Conservation (phyloP, 2,329 filamentous ascomycete species). For the Fusarium sororula region DNA sequence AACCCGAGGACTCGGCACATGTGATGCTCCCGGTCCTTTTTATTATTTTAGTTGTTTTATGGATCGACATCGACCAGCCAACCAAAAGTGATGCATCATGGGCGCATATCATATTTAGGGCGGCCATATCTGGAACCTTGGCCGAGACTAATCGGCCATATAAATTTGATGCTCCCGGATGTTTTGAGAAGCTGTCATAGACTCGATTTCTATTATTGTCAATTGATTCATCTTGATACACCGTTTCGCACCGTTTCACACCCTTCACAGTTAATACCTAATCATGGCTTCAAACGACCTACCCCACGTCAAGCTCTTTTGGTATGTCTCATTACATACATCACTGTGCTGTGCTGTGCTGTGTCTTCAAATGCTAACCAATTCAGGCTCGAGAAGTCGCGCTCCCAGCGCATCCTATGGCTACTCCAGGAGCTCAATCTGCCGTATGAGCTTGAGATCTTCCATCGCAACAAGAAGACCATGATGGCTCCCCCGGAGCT, state of each 20-base stretch:
- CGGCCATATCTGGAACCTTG: slow-evolving; percentile 16
- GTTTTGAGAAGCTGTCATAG: not conserved
- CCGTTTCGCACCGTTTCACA: not conserved
- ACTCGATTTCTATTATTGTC: not conserved
- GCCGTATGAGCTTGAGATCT: slow-evolving; percentile 81
- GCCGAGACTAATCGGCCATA: slow-evolving; percentile 14
- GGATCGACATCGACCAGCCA: slow-evolving; percentile 16
- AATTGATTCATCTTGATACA: not conserved
- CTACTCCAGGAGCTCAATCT: slow-evolving; percentile 84
- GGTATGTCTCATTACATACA: slow-evolving; percentile 53
- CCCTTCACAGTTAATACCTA: not conserved
- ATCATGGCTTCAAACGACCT: slow-evolving; percentile 46
- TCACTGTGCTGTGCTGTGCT: not conserved
- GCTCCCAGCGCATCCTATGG: slow-evolving; percentile 85
- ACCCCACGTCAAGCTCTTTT: slow-evolving; percentile 70
- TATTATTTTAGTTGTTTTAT: not conserved
- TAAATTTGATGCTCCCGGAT: slow-evolving; percentile 4
- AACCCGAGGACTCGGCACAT: slow-evolving; percentile 26
- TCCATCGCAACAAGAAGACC: slow-evolving; percentile 71
- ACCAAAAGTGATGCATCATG: not conserved
- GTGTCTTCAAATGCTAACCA: not conserved
- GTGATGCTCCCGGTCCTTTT: slow-evolving; percentile 9
- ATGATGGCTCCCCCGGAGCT: slow-evolving; percentile 79
- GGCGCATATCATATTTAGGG: slow-evolving; percentile 22
- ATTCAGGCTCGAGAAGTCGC: slow-evolving; percentile 82